Conservation (phyloP, 148 eudicot genomes). For the Talinum fruticosum region DNA sequence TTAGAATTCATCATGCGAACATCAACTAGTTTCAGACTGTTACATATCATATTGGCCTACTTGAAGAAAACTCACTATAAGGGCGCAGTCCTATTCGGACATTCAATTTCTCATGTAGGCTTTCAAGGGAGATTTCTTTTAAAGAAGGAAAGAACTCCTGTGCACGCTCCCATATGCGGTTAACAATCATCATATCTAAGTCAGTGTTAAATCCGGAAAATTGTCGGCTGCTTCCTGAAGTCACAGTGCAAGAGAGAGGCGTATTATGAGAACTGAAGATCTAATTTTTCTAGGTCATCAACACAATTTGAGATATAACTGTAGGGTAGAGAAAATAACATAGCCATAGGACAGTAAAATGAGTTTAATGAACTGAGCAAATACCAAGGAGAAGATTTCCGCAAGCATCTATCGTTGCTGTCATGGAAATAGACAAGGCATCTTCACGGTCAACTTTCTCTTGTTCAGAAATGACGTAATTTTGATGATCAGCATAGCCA, state of each 20-base stretch:
- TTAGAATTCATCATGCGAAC: neutral
- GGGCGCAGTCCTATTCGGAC: slow-evolving; percentile 90
- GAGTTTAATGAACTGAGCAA: neutral
- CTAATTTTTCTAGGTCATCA: no score
- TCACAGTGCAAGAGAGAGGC: slow-evolving; percentile 7
- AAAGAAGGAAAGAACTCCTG: slow-evolving; percentile 71
- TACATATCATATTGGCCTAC: neutral
- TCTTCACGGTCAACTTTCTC: slow-evolving; percentile 34
- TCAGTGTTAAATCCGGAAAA: slow-evolving; percentile 77
- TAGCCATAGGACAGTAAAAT: neutral
- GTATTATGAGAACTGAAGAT: neutral
- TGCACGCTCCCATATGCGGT: slow-evolving; percentile 74
- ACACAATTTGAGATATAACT: neutral
- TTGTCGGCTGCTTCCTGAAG: slow-evolving; percentile 90
- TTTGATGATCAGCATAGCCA: slow-evolving; percentile 64
- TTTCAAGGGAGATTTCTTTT: slow-evolving; percentile 45
- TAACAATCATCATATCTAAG: slow-evolving; percentile 46
- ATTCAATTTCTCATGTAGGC: slow-evolving; percentile 42
- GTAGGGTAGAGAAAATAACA: neutral
- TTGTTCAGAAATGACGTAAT: slow-evolving; percentile 35
- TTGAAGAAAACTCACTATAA: slow-evolving; percentile 61
- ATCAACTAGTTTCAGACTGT: neutral
- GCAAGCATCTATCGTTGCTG: slow-evolving; percentile 69
- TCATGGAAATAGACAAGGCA: slow-evolving; percentile 73
- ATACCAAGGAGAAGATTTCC: slow-evolving; percentile 89